phyloP scores from a whole-genome alignment of 73 alveolate genomes.

The Tetrahymena elliotti region DNA sequence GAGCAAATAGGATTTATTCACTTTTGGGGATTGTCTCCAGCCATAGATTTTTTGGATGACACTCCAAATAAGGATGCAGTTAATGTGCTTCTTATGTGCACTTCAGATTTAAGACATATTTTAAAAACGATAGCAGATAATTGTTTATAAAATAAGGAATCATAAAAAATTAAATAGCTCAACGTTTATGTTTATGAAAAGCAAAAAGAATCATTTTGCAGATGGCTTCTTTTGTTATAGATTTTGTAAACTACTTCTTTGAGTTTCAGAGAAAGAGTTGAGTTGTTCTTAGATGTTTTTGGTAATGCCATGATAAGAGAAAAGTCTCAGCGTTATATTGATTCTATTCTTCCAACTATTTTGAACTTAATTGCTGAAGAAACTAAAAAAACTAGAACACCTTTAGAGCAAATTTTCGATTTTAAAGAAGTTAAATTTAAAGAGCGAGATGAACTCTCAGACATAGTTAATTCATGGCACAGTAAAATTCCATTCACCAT shows the following conservation, averaged over 20 bases:
- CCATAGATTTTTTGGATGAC: neutral
- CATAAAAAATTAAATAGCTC: constrained; percentile 9
- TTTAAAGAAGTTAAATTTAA: constrained; percentile 74
- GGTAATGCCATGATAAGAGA: constrained; percentile 90
- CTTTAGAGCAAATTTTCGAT: constrained; percentile 53
- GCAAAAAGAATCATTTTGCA: constrained; percentile 14
- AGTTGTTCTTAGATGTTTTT: constrained; percentile 86
- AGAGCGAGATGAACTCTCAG: constrained; percentile 90
- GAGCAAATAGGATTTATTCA: neutral
- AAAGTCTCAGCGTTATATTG: constrained; percentile 76
- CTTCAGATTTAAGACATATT: neutral
- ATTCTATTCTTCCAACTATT: constrained; percentile 60
- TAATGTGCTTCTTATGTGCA: neutral
- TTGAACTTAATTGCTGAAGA: constrained; percentile 78
- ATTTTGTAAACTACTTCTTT: constrained; percentile 7
- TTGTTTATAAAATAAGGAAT: neutral
- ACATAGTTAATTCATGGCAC: constrained; percentile 28
- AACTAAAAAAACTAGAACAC: constrained; percentile 54
- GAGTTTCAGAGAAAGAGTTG: constrained; percentile 75
- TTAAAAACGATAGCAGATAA: neutral
- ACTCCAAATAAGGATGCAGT: neutral
- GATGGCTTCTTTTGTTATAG: constrained; percentile 26
- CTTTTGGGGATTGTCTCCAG: neutral
- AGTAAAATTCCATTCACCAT: neutral
- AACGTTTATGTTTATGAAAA: constrained; percentile 32